A percentile compares a stretch with the other conserved stretches of the same genome.
Evolutionary conservation across 257 asterid species (phyloP).

Genomic region (Solanum clarkiae): DNA sequence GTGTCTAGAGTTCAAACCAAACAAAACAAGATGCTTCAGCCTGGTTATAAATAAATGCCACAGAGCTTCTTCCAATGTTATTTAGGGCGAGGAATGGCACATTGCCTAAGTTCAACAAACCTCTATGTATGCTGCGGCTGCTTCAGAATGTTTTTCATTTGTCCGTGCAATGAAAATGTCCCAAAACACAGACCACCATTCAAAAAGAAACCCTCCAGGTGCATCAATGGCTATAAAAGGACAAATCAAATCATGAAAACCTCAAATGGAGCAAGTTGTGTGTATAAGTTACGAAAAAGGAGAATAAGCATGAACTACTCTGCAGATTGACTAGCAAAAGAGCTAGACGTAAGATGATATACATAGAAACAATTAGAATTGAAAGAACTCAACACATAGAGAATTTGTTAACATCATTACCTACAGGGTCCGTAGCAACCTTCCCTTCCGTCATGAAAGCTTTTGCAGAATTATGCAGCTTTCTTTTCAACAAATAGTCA

Average conservation of each 20-base stretch:
- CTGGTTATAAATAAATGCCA: background rate
- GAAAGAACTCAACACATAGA: background rate
- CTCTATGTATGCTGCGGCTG: slow-evolving; percentile 99
- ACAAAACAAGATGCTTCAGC: background rate
- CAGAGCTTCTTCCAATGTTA: background rate
- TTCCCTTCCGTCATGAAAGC: slow-evolving; percentile 98
- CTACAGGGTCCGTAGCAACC: slow-evolving; percentile 98
- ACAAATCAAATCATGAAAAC: background rate
- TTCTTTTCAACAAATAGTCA: slow-evolving; percentile 83
- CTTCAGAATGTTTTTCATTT: slow-evolving; percentile 95
- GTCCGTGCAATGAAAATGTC: slow-evolving; percentile 98
- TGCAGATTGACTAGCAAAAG: background rate
- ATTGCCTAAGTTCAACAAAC: slow-evolving; percentile 22
- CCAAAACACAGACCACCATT: slow-evolving; percentile 99
- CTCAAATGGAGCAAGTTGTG: background rate
- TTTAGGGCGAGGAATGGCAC: background rate
- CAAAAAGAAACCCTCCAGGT: slow-evolving; percentile 97
- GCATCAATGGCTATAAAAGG: slow-evolving; percentile 84
- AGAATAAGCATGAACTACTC: background rate
- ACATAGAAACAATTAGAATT: background rate
- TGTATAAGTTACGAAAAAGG: background rate
- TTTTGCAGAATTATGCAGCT: slow-evolving; percentile 85
- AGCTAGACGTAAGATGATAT: background rate
- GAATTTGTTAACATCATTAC: slow-evolving; percentile 23
- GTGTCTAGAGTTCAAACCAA: slow-evolving; percentile 43